These are phyloP conservation scores for Cetraspora pellucida DNA, from an alignment of 192 early-diverging fungal species.

Conservation along the genomic window DNA sequence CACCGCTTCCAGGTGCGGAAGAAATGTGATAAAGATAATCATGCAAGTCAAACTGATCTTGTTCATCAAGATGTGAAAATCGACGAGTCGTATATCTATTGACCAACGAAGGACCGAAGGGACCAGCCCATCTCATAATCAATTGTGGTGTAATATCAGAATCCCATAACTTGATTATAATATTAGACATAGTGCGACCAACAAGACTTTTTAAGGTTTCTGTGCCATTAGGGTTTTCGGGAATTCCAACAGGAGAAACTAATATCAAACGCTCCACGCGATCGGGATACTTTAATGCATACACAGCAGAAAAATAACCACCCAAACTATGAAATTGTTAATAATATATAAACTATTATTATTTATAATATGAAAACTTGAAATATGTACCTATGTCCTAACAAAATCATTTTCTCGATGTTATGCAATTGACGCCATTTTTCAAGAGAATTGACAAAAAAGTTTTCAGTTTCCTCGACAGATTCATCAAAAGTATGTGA, in stretches of 20 bases:
- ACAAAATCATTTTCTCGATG: constrained; percentile 82
- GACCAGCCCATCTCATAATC: constrained; percentile 75
- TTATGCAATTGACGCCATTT: constrained; percentile 78
- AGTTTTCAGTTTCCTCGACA: constrained; percentile 68
- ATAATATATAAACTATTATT: too few species aligned
- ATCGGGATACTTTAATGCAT: constrained; percentile 86
- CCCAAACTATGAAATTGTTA: constrained; percentile 63
- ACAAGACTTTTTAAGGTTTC: constrained; percentile 24
- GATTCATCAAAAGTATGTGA: constrained; percentile 51
- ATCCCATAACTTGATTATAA: constrained; percentile 67
- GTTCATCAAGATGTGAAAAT: constrained; percentile 67
- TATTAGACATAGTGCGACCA: constrained; percentile 37
- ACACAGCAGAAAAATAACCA: constrained; percentile 83
- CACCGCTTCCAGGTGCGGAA: constrained; percentile 76
- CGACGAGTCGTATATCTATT: constrained; percentile 58
- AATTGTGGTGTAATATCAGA: constrained; percentile 80
- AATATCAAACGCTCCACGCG: constrained; percentile 87
- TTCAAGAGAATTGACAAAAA: constrained; percentile 91
- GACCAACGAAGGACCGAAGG: constrained; percentile 70
- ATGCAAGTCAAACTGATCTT: constrained; percentile 67
- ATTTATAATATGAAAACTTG: too few species aligned
- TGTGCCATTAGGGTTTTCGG: constrained; percentile 53
- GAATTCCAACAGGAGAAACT: constrained; percentile 60
- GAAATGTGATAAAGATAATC: constrained; percentile 85
- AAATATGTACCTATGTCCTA: constrained; percentile 52